Percentiles rank a stretch among this genome's conserved stretches.
Evolutionary conservation across 1,284 basidiomycete species (phyloP).

Genomic region (Lentinula novae-zelandiae): DNA sequence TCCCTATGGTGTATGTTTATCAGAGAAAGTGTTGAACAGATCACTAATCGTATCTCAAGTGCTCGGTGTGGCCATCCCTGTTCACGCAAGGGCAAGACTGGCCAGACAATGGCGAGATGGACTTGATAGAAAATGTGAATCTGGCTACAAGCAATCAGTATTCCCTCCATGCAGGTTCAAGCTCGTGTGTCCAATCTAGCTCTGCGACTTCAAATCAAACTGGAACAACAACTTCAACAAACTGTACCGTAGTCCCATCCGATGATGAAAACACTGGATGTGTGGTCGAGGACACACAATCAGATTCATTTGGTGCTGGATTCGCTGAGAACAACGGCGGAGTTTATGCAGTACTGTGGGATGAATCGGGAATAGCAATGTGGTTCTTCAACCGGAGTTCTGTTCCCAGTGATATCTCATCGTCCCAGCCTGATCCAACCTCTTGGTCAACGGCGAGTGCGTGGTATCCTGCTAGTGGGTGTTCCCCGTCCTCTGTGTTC

Average conservation of each 20-base stretch:
- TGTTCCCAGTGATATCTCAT: conserved; percentile 41
- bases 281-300: neutral
- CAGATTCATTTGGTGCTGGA: conserved; percentile 9
- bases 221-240: conserved; percentile 10
- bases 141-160: conserved; percentile 7
- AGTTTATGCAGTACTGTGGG: conserved; percentile 42
- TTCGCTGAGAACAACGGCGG: conserved; percentile 17
- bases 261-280: conserved; percentile 4
- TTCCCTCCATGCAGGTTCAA: conserved; percentile 3
- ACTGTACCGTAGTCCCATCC: conserved; percentile 17
- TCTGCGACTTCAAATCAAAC: conserved; percentile 13
- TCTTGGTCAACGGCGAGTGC: conserved; percentile 57
- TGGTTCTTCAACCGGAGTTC: conserved; percentile 55
- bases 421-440: conserved; percentile 42
- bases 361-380: conserved; percentile 47
- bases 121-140: conserved; percentile 59
- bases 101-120: conserved; percentile 41
- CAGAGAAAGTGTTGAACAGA: neutral
- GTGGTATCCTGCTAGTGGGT: conserved; percentile 47
- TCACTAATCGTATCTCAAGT: conserved; percentile 3
- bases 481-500: conserved; percentile 26
- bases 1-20: conserved; percentile 5
- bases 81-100: conserved; percentile 38
- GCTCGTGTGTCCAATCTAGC: conserved; percentile 12
- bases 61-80: conserved; percentile 22